Percentiles rank a stretch among this genome's conserved stretches.
Evolutionary conservation across 768 basidiomycete genomes (phyloP).

Genomic region (Tremella yokohamensis): DNA sequence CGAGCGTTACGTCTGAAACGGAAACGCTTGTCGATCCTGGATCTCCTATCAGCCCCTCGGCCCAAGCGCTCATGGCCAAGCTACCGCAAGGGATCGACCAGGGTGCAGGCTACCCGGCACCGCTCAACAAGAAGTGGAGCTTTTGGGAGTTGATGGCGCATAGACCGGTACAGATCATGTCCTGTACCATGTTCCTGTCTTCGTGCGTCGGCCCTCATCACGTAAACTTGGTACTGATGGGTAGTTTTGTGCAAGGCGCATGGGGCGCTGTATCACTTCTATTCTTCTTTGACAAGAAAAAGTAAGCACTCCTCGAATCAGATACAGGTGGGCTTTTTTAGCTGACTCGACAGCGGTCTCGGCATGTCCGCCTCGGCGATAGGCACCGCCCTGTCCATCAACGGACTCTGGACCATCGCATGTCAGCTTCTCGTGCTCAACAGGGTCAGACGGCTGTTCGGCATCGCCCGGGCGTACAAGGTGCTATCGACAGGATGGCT

Average conservation of each 20-base stretch:
- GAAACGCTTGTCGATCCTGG: conserved; percentile 38
- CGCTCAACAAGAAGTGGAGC: conserved; percentile 28
- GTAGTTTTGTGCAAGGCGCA: conserved; percentile 43
- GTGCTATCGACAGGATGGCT: conserved; percentile 45
- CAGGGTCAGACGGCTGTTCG: conserved; percentile 36
- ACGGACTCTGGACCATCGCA: conserved; percentile 46
- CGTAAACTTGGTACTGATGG: conserved; percentile 7
- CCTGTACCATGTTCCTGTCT: conserved; percentile 41
- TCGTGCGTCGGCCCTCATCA: conserved; percentile 26
- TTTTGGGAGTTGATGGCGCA: conserved; percentile 44
- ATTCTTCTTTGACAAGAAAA: conserved; percentile 47
- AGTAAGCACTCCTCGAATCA: conserved; percentile 24
- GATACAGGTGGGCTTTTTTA: not conserved
- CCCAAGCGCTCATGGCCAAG: conserved; percentile 10
- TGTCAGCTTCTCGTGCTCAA: conserved; percentile 44
- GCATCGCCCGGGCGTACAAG: conserved; percentile 40
- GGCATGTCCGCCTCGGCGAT: conserved; percentile 48
- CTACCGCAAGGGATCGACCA: conserved; percentile 7
- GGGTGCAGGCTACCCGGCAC: conserved; percentile 5
- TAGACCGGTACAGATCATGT: conserved; percentile 36
- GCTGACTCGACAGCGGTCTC: conserved; percentile 36
- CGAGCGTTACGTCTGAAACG: conserved; percentile 26
- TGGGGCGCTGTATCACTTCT: conserved; percentile 46
- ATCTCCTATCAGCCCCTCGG: conserved; percentile 2
- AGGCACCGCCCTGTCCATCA: conserved; percentile 42